phyloP scores from a whole-genome alignment of 345 rosid species.

The Pugionium dolabratum region DNA sequence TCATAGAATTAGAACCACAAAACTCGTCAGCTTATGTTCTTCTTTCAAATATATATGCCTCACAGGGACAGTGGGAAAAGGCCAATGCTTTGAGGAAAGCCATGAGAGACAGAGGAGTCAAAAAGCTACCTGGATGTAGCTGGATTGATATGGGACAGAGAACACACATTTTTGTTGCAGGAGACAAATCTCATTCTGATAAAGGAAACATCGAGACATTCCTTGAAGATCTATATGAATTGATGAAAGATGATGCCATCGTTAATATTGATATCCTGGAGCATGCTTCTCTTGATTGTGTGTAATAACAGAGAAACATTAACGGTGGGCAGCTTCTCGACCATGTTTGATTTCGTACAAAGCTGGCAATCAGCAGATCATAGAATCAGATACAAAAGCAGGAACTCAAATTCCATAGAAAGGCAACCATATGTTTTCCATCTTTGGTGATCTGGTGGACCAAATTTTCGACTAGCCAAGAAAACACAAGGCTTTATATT shows the following conservation, averaged over 20 bases:
- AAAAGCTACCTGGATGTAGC: constrained; percentile 80
- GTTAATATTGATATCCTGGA: constrained; percentile 22
- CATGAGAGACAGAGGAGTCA: constrained; percentile 83
- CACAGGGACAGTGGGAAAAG: constrained; percentile 77
- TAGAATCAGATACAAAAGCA: neutral
- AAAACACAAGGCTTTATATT: constrained; percentile 34
- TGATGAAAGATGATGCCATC: constrained; percentile 37
- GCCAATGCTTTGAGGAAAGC: constrained; percentile 65
- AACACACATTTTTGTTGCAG: constrained; percentile 65
- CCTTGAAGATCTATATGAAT: constrained; percentile 37
- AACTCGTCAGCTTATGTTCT: constrained; percentile 79
- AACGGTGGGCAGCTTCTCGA: constrained; percentile 14
- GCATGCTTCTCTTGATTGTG: constrained; percentile 26
- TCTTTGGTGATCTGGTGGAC: constrained; percentile 17
- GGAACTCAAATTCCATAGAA: constrained; percentile 10
- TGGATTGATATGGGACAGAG: constrained; percentile 72
- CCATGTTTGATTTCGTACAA: constrained; percentile 1
- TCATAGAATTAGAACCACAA: constrained; percentile 71
- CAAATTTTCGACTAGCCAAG: constrained; percentile 35
- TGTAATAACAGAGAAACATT: constrained; percentile 12
- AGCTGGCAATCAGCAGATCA: constrained; percentile 22
- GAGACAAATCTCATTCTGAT: constrained; percentile 66
- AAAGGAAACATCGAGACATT: constrained; percentile 46
- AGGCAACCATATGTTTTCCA: neutral
- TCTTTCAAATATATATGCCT: constrained; percentile 84